These are phyloP conservation scores for Thelonectria blattea DNA, from an alignment of 2,329 filamentous ascomycete genomes.

Conservation along the genomic window DNA sequence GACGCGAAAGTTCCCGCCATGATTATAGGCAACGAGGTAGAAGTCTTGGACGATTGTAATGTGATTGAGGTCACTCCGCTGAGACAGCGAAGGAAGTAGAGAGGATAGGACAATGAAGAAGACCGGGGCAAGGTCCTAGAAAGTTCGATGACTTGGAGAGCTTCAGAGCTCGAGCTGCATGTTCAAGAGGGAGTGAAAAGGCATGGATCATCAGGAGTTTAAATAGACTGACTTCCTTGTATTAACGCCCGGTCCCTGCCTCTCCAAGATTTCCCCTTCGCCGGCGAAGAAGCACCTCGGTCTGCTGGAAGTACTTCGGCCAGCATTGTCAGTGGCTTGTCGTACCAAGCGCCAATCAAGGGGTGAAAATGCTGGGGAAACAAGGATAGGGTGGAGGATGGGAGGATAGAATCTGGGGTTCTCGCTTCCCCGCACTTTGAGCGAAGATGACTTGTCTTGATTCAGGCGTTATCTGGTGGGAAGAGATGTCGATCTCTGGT, in stretches of 20 bases:
- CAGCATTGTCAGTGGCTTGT: constrained; percentile 29
- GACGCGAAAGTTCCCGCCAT: constrained; percentile 25
- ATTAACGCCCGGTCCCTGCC: neutral
- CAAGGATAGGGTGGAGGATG: neutral
- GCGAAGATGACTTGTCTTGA: constrained; percentile 22
- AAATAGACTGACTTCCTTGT: constrained; percentile 24
- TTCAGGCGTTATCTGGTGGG: constrained; percentile 14
- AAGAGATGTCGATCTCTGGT: neutral
- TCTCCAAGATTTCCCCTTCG: constrained; percentile 3
- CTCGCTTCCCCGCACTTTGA: constrained; percentile 8
- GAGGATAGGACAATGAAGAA: neutral
- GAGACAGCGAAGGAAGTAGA: neutral
- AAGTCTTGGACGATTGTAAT: neutral
- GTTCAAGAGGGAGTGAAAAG: neutral
- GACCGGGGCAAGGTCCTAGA: neutral
- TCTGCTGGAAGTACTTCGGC: constrained; percentile 6
- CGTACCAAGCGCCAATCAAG: constrained; percentile 1
- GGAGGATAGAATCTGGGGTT: constrained; percentile 3
- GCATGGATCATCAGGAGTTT: constrained; percentile 27
- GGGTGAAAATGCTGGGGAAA: constrained; percentile 10
- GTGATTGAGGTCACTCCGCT: neutral
- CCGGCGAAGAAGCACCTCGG: constrained; percentile 21
- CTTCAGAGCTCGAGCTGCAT: neutral
- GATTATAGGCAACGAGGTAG: neutral
- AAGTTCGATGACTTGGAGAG: neutral